Percentiles rank a stretch among this genome's conserved stretches.
Evolutionary conservation across 148 eudicot species (phyloP).

Genomic region (Cornus controversa): DNA sequence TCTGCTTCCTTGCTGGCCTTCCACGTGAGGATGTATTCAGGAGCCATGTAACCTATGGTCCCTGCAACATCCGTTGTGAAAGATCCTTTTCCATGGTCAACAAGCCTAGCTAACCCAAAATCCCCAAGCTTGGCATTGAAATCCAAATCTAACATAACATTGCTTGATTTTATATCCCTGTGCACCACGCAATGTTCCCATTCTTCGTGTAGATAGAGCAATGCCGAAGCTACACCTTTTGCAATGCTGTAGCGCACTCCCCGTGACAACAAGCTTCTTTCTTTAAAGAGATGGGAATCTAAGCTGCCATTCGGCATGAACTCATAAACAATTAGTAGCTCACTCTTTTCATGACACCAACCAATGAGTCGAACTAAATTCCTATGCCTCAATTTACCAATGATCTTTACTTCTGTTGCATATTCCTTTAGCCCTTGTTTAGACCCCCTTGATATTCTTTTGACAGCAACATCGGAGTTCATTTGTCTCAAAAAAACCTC

Average conservation of each 20-base stretch:
- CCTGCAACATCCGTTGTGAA: conserved; percentile 6
- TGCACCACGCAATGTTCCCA: conserved; percentile 14
- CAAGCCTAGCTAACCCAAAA: conserved; percentile 18
- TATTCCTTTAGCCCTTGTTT: background rate
- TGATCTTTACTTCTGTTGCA: background rate
- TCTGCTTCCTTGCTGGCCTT: conserved; percentile 18
- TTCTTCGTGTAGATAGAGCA: background rate
- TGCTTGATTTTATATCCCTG: conserved; percentile 19
- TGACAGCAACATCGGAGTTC: background rate
- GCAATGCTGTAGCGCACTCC: background rate
- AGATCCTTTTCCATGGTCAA: conserved; percentile 15
- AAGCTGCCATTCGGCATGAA: background rate
- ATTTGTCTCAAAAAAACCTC: background rate
- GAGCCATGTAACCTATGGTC: conserved; percentile 19
- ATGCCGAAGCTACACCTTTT: background rate
- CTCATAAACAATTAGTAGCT: background rate
- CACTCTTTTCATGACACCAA: background rate
- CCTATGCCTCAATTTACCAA: background rate
- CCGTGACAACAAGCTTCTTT: background rate
- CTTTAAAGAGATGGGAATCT: background rate
- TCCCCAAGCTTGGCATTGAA: conserved; percentile 14
- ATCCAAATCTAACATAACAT: conserved; percentile 14
- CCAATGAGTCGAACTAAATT: background rate
- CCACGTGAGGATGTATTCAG: conserved; percentile 4
- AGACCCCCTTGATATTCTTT: background rate